phyloP scores from a whole-genome alignment of 208 protist species.

The Leishmania mexicana region DNA sequence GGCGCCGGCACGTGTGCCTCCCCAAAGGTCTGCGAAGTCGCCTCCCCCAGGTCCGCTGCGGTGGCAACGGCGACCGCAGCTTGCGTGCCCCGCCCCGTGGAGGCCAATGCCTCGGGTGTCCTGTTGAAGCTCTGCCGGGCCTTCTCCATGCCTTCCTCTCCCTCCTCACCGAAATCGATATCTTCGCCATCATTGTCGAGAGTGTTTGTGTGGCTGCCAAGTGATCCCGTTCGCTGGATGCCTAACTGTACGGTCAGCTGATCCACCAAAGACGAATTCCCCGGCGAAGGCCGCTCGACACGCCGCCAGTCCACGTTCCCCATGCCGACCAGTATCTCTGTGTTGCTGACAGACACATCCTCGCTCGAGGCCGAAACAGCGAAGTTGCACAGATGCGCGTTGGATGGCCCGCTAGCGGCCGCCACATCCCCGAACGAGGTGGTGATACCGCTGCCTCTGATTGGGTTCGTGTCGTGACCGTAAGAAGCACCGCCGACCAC shows the following conservation, averaged over 20 bases:
- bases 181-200: background rate
- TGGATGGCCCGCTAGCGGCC: too few relatives aligned
- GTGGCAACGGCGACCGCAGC: too few relatives aligned
- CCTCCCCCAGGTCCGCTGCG: background rate
- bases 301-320: slow-evolving; percentile 17
- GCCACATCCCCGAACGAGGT: background rate
- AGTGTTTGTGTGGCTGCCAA: background rate
- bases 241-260: slow-evolving; percentile 8
- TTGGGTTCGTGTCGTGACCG: background rate
- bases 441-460: slow-evolving; percentile 3
- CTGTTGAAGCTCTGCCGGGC: slow-evolving; percentile 7
- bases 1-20: background rate
- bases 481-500: background rate
- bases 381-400: background rate
- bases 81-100: background rate
- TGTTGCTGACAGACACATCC: background rate
- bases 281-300: slow-evolving; percentile 6
- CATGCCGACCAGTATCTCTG: slow-evolving; percentile 4
- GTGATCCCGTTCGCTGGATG: background rate
- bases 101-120: slow-evolving; percentile 3
- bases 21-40: background rate
- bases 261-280: slow-evolving; percentile 7
- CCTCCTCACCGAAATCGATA: background rate
- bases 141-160: background rate
- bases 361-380: slow-evolving; percentile 1